These are phyloP conservation scores for Rhynchosporium secalis DNA, from an alignment of 2,329 filamentous ascomycete species.

Conservation along the genomic window DNA sequence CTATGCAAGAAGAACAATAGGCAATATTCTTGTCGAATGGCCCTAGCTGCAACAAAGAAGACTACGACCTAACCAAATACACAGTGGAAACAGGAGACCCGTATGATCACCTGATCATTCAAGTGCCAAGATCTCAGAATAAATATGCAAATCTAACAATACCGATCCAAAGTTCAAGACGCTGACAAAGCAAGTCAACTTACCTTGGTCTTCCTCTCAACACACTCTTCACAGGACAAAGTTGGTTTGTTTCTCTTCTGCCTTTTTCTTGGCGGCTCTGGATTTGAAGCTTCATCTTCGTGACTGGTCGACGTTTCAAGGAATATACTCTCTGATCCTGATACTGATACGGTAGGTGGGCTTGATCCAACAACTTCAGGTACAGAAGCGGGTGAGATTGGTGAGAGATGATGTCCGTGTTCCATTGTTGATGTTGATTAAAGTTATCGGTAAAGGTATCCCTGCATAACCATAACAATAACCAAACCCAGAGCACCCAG, in stretches of 20 bases:
- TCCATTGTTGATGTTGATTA: conserved; percentile 23
- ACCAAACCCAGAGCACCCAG: too few species aligned
- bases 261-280: conserved; percentile 53
- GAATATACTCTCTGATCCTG: conserved; percentile 26
- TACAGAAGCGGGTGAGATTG: conserved; percentile 21
- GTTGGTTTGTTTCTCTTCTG: conserved; percentile 86
- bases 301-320: conserved; percentile 23
- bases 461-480: not conserved
- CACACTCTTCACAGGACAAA: conserved; percentile 75
- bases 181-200: not conserved
- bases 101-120: not conserved
- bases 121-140: not conserved
- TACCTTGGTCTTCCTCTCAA: conserved; percentile 80
- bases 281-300: conserved; percentile 19
- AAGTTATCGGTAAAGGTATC: too few species aligned
- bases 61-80: too few species aligned
- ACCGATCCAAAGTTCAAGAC: too few species aligned
- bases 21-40: too few species aligned
- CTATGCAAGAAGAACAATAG: too few species aligned
- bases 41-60: too few species aligned
- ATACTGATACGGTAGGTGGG: conserved; percentile 24
- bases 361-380: conserved; percentile 20
- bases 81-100: too few species aligned
- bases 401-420: conserved; percentile 10
- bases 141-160: not conserved